Evolutionary conservation across 2,329 filamentous ascomycete species (phyloP).

Genomic region (Fonsecaea multimorphosa): DNA sequence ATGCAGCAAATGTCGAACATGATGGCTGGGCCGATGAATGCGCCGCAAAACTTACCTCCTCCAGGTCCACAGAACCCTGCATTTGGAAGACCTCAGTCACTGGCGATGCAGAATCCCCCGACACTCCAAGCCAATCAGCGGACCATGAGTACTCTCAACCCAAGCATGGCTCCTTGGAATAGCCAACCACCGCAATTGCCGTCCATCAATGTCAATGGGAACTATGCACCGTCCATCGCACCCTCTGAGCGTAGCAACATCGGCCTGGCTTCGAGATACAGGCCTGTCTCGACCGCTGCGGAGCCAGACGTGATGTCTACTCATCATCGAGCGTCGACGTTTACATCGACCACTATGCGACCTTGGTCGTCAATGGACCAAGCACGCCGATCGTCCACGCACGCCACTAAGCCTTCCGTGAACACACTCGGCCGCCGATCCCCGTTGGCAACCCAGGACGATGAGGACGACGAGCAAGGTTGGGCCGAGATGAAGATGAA

Average conservation of each 20-base stretch:
- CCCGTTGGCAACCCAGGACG: constrained; percentile 43
- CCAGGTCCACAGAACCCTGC: constrained; percentile 15
- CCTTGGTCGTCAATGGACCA: constrained; percentile 46
- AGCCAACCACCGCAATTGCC: constrained; percentile 46
- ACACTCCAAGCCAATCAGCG: constrained; percentile 56
- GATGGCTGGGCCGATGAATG: constrained; percentile 58
- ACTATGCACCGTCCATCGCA: constrained; percentile 88
- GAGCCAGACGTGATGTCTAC: constrained; percentile 28
- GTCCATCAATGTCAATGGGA: constrained; percentile 38
- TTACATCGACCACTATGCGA: constrained; percentile 45
- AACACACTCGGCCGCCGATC: constrained; percentile 41
- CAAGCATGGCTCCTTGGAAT: constrained; percentile 54
- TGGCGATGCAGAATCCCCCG: constrained; percentile 34
- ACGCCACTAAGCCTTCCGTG: constrained; percentile 38
- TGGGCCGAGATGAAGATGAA: constrained; percentile 60
- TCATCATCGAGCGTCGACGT: constrained; percentile 43
- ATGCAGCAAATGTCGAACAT: constrained; percentile 73
- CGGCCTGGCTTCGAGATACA: constrained; percentile 85
- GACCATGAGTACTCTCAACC: constrained; percentile 85
- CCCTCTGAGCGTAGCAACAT: constrained; percentile 95
- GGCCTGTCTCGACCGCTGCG: constrained; percentile 75
- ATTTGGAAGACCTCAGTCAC: constrained; percentile 31
- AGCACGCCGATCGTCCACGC: constrained; percentile 34
- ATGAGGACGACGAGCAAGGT: constrained; percentile 57
- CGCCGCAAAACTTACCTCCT: constrained; percentile 26